Evolutionary conservation across 306 rosid genomes (phyloP).

Genomic region (Begonia peltatifolia): DNA sequence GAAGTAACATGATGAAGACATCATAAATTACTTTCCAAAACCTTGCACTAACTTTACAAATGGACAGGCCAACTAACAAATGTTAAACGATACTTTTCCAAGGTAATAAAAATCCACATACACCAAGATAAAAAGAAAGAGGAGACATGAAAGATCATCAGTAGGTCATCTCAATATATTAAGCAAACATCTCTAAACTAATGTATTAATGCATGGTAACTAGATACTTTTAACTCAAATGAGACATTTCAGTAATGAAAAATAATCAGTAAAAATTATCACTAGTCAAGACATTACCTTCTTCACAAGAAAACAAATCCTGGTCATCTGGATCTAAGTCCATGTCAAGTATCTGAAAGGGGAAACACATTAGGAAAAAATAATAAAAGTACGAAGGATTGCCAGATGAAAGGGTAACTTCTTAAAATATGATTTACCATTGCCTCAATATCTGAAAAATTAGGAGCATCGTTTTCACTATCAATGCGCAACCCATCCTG

Average conservation of each 20-base stretch:
- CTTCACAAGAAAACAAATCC: conserved; percentile 37
- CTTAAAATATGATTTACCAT: conserved; percentile 38
- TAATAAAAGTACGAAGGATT: no score
- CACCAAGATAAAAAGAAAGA: no score
- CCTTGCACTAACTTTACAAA: no score
- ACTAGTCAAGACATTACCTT: conserved; percentile 39
- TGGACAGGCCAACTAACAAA: no score
- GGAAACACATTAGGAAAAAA: neutral
- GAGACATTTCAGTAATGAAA: conserved; percentile 1
- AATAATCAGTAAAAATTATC: neutral
- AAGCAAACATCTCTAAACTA: no score
- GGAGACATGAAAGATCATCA: no score
- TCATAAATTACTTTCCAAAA: no score
- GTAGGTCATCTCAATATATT: no score
- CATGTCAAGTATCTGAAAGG: conserved; percentile 81
- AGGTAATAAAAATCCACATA: no score
- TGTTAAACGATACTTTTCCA: no score
- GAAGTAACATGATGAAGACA: no score
- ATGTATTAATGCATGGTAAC: no score
- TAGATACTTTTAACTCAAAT: neutral
- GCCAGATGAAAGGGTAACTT: neutral
- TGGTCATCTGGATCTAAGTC: conserved; percentile 84
- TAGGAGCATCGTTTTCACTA: conserved; percentile 74
- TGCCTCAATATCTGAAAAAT: conserved; percentile 87
- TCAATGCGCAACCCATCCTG: conserved; percentile 37